Percentiles rank a stretch among this genome's conserved stretches.
These are phyloP conservation scores for Bonia amplexicaulis DNA, from an alignment of 176 grass and related monocot genomes.

Conservation along the genomic window DNA sequence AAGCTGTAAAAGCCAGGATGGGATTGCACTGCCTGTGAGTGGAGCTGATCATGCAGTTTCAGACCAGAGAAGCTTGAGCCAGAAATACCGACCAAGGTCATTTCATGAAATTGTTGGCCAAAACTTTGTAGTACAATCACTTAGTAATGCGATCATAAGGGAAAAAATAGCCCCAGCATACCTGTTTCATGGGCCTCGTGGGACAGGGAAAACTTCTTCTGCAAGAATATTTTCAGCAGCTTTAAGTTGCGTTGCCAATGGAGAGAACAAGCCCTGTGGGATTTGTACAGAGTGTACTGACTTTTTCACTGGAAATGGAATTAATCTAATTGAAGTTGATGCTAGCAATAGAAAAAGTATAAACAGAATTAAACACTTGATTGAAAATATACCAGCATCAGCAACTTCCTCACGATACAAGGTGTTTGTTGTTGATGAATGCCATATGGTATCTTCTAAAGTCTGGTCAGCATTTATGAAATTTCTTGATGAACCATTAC, in stretches of 20 bases:
- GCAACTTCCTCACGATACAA: constrained; percentile 67
- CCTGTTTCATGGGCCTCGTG: constrained; percentile 93
- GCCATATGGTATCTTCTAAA: constrained; percentile 87
- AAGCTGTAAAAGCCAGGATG: constrained; percentile 94
- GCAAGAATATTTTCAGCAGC: constrained; percentile 86
- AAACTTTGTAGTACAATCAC: constrained; percentile 88
- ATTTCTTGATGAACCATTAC: constrained; percentile 80
- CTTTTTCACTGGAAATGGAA: constrained; percentile 51
- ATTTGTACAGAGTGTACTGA: constrained; percentile 61
- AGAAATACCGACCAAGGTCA: constrained; percentile 75
- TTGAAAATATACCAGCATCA: constrained; percentile 77
- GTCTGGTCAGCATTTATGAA: constrained; percentile 87
- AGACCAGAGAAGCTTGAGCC: constrained; percentile 89
- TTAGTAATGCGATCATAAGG: constrained; percentile 76
- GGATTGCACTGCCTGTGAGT: constrained; percentile 32
- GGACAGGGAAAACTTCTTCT: constrained; percentile 88
- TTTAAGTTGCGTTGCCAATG: constrained; percentile 58
- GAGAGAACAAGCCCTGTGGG: constrained; percentile 81
- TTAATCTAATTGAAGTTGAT: constrained; percentile 80
- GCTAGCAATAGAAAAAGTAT: constrained; percentile 82
- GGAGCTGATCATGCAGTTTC: constrained; percentile 51
- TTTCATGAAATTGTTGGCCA: constrained; percentile 92
- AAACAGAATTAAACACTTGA: constrained; percentile 60
- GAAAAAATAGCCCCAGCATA: constrained; percentile 90
- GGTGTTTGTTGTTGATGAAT: constrained; percentile 87